Base-by-base conservation (phyloP, 257 asterid species). In the Scutellaria barbata region DNA sequence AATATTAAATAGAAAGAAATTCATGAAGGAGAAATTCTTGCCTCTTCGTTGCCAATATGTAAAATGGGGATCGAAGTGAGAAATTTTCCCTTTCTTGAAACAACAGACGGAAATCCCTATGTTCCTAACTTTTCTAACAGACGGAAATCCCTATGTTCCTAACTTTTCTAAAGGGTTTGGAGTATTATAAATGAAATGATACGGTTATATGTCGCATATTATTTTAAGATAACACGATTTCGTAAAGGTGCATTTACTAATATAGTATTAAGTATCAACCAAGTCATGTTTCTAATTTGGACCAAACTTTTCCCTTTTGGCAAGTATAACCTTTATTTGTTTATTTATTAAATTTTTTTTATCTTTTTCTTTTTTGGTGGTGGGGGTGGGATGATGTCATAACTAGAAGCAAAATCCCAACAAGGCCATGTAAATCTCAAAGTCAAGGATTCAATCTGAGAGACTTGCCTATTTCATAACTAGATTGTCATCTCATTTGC, bases 61-160 rank as follows among this genome's bases (percentile, higher is more conserved):
- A 30, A 30, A 30, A 30, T 30, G 35, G 35, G 25, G 5, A 30
- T 30, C 35, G 5, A 30, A 1, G 68, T 20, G 18, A 8, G n/a
- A 1, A 11, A 17, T 0, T 47, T 11, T 41, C 45, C 33, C 48
- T 14, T 30, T 12, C 48, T 30, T 13, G 67, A 50, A 47, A 35
- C 25, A 58, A 30, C 58, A 59, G 76, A 22, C 47, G 16, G 4
- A 35, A n/a, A 59, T 58, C 61, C 68, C 76, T 71, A 71, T 30
- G 18, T 60, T 46, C 46, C 50, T 55, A 52, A 20, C 63, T 68
- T 50, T 39, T 52, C 53, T 2, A 22, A 22, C 25, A 22, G 25
- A 22, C 47, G 16, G 4, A 35, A n/a, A 59, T 58, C 61, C 68
- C 76, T 71, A 71, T 30, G 18, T 60, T 46, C 46, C 50, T 55